A percentile compares a stretch with the other conserved stretches of the same genome.
phyloP scores from a whole-genome alignment of 805 yeast genomes.

The Spathaspora sp. region DNA sequence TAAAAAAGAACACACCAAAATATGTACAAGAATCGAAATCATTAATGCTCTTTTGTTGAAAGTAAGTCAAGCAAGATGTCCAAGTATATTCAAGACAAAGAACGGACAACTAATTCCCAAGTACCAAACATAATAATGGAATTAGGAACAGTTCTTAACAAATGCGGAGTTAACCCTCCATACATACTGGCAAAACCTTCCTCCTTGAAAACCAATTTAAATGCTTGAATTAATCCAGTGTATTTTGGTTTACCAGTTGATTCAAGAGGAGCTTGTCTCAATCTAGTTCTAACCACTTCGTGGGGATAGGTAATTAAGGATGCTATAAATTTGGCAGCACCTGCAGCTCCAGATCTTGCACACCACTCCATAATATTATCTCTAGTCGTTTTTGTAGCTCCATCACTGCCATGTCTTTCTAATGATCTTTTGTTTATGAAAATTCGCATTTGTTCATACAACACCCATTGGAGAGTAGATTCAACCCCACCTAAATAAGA shows the following conservation, averaged over 20 bases:
- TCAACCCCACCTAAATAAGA: slow-evolving; percentile 92
- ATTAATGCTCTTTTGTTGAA: not conserved
- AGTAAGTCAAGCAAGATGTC: no score
- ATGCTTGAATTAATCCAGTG: slow-evolving; percentile 85
- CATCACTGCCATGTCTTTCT: slow-evolving; percentile 26
- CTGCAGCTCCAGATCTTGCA: slow-evolving; percentile 96
- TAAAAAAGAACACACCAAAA: slow-evolving; percentile 1
- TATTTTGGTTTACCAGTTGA: slow-evolving; percentile 80
- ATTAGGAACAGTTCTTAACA: slow-evolving; percentile 95
- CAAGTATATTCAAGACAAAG: slow-evolving; percentile 16
- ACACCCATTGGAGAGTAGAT: slow-evolving; percentile 92
- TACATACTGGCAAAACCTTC: slow-evolving; percentile 93
- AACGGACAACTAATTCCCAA: slow-evolving; percentile 71
- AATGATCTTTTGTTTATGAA: slow-evolving; percentile 53
- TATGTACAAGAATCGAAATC: slow-evolving; percentile 1
- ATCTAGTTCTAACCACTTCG: slow-evolving; percentile 92
- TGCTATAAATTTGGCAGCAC: slow-evolving; percentile 91
- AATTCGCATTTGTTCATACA: slow-evolving; percentile 90
- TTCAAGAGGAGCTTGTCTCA: slow-evolving; percentile 85
- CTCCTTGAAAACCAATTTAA: slow-evolving; percentile 78
- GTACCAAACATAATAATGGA: slow-evolving; percentile 99
- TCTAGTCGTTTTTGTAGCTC: slow-evolving; percentile 35
- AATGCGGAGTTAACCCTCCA: slow-evolving; percentile 96
- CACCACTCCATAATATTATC: slow-evolving; percentile 85
- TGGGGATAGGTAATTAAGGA: slow-evolving; percentile 94